A percentile compares a stretch with the other conserved stretches of the same genome.
phyloP scores from a whole-genome alignment of 352 stramenopile genomes.

The Phytophthora citricola region DNA sequence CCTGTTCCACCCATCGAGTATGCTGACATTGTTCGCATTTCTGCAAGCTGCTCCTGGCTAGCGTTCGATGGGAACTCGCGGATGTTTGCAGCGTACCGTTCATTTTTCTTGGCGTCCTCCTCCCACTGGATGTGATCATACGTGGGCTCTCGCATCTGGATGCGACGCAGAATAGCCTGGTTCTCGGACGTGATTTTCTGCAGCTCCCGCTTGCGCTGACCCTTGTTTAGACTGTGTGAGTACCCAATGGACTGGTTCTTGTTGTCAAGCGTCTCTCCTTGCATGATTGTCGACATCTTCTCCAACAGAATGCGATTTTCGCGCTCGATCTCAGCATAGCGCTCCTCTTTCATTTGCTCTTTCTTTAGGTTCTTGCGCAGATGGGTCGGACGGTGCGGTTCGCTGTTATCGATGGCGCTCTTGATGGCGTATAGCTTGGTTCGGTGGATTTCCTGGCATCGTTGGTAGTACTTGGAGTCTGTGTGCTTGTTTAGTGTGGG shows the following conservation, averaged over 20 bases:
- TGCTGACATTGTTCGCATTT: constrained; percentile 62
- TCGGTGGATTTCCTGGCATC: constrained; percentile 85
- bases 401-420: constrained; percentile 95
- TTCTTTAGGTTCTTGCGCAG: constrained; percentile 96
- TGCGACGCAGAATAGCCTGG: constrained; percentile 88
- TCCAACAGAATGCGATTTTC: constrained; percentile 97
- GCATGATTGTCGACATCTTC: constrained; percentile 98
- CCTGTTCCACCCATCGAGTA: constrained; percentile 56
- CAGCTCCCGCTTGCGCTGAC: constrained; percentile 79
- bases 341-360: constrained; percentile 97
- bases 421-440: constrained; percentile 90
- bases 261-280: constrained; percentile 87
- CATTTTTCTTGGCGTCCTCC: constrained; percentile 86
- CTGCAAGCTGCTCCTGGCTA: constrained; percentile 50
- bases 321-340: constrained; percentile 94
- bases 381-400: constrained; percentile 92
- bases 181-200: constrained; percentile 90
- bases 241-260: constrained; percentile 84
- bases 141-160: constrained; percentile 90
- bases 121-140: constrained; percentile 93
- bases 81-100: constrained; percentile 90
- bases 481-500: constrained; percentile 90
- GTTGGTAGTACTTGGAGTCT: constrained; percentile 87
- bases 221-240: constrained; percentile 88
- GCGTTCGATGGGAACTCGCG: constrained; percentile 74